Evolutionary conservation across 805 yeast genomes (phyloP), one percentile per base, ranked within the genome.

Genomic region (Saturnispora diversa): DNA sequence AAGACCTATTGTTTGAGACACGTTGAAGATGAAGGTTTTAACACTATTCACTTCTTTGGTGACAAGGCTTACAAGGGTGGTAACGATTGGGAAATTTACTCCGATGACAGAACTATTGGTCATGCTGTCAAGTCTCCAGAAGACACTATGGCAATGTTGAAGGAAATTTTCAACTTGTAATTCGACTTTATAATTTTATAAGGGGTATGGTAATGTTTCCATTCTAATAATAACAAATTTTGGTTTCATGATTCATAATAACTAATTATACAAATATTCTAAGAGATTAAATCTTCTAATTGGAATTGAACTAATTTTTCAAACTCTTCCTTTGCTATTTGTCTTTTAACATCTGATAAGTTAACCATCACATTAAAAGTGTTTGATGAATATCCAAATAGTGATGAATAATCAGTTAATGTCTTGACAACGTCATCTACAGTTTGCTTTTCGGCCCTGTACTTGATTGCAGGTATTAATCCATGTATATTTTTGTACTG

Each of bases 11-110:
- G 95, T 66, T 76, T 92, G 62, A 87, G 82, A 66, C 98, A 90
- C 67, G 88, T 92, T 54, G 85, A 68, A 56, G 65, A 71, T 45
- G 96, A 90, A 66, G 78, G 82, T 50, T 92, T 88, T 70, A 72
- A 78, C 58, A 74, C 77, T 54, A 86, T 92, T 56, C 97, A 92
- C 72, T 92, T 92, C 79, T 92, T 92, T 61, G 98, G 99, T 69
- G 99, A 92, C 75, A 92, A 92, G 75, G 75, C 95, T 51, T 83
- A 83, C 73, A 65, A 78, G 69, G 99, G 99, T 61, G 98, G 99
- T 70, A 92, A 92, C 69, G 99, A 92, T 70, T 92, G 81, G 69
- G 98, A 92, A 75, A 92, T 92, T 65, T 92, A 82, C 73, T 70
- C 62, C 55, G 99, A 92, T 64, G 64, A 70, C 41, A 85, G 99